Evolutionary conservation across 2,329 filamentous ascomycete species (phyloP).

Genomic region (Penicillium sp.): DNA sequence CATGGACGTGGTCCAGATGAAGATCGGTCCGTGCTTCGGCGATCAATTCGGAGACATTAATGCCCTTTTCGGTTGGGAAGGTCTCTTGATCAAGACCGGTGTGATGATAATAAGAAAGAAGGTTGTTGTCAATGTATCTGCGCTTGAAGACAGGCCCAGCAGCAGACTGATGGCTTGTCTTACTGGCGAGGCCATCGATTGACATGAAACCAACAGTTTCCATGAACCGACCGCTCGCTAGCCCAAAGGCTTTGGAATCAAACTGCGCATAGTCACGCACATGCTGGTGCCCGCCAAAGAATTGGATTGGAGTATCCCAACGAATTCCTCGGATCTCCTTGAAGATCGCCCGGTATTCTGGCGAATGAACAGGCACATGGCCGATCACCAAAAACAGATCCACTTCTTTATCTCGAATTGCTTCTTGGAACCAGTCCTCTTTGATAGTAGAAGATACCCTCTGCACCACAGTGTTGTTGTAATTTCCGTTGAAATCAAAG

Average conservation of each 20-base stretch:
- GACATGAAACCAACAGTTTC: conserved; percentile 94
- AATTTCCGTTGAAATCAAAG: conserved; percentile 84
- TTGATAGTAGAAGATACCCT: conserved; percentile 70
- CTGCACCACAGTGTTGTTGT: conserved; percentile 80
- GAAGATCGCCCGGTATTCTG: conserved; percentile 69
- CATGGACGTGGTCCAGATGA: conserved; percentile 62
- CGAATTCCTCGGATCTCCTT: conserved; percentile 66
- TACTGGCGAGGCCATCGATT: conserved; percentile 55
- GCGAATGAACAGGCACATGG: conserved; percentile 72
- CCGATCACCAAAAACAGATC: conserved; percentile 82
- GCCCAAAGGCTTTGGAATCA: conserved; percentile 65
- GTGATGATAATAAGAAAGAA: conserved; percentile 75
- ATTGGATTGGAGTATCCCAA: conserved; percentile 75
- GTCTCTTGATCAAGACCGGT: conserved; percentile 60
- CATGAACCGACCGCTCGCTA: conserved; percentile 85
- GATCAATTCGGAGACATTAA: conserved; percentile 63
- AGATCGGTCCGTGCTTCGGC: conserved; percentile 59
- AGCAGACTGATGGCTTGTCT: conserved; percentile 24
- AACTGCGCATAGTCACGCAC: conserved; percentile 76
- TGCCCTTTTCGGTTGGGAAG: conserved; percentile 68
- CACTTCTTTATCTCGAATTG: conserved; percentile 66
- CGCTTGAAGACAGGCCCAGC: conserved; percentile 56
- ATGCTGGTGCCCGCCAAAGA: conserved; percentile 85
- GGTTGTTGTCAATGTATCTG: conserved; percentile 87
- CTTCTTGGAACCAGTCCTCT: conserved; percentile 79